phyloP scores from a whole-genome alignment of 306 rosid genomes.

The Dalbergia cultrata region DNA sequence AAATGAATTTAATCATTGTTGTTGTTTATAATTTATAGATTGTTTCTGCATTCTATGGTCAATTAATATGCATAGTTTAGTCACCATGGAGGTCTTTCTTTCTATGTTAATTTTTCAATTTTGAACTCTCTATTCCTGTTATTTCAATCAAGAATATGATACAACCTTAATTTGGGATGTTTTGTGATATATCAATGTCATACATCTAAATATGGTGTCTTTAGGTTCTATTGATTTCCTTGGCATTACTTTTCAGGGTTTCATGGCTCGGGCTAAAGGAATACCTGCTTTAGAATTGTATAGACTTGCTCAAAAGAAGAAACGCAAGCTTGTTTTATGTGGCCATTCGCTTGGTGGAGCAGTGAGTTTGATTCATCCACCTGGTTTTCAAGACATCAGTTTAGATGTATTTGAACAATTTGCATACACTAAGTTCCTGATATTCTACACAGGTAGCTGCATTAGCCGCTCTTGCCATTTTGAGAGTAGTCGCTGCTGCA shows the following conservation, averaged over 20 bases:
- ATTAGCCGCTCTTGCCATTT: constrained; percentile 97
- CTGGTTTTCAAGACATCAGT: constrained; percentile 24
- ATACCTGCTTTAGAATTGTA: constrained; percentile 97
- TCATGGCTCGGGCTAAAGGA: constrained; percentile 98
- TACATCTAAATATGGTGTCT: background rate
- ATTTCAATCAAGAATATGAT: constrained; percentile 17
- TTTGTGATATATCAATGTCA: constrained; percentile 20
- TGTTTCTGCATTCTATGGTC: constrained; percentile 21
- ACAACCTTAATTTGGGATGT: constrained; percentile 25
- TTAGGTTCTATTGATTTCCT: constrained; percentile 23
- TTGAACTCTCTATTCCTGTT: background rate
- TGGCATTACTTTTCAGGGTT: constrained; percentile 67
- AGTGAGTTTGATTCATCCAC: constrained; percentile 61
- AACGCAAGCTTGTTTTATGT: constrained; percentile 89
- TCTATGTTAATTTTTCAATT: background rate
- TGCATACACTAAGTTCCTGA: constrained; percentile 38
- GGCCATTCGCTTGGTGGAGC: constrained; percentile 99
- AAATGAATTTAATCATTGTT: constrained; percentile 4
- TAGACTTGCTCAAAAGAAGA: constrained; percentile 96
- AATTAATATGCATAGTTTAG: constrained; percentile 3
- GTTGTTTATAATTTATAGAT: background rate
- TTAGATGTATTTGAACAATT: constrained; percentile 27
- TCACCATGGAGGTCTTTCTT: background rate
- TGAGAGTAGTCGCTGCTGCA: constrained; percentile 95
- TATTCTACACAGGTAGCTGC: constrained; percentile 78